phyloP scores from a whole-genome alignment of 2,329 filamentous ascomycete genomes.

The Teratosphaeriaceae sp. region DNA sequence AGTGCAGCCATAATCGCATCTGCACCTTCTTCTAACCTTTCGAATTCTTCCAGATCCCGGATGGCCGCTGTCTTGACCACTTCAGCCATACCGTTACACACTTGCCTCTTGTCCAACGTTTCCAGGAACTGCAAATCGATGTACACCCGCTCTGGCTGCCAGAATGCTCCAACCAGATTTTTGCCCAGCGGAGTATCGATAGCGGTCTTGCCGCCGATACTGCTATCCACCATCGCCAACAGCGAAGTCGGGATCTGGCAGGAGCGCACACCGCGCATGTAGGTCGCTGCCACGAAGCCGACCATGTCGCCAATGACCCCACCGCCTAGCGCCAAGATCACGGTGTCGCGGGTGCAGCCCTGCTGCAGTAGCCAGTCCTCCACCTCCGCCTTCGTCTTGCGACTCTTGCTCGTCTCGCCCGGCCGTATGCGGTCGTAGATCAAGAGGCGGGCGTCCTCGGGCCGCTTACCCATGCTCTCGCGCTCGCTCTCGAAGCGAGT shows the following conservation, averaged over 20 bases:
- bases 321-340: constrained; percentile 89
- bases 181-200: constrained; percentile 96
- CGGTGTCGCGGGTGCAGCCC: constrained; percentile 88
- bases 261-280: constrained; percentile 95
- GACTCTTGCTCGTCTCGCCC: constrained; percentile 87
- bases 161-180: constrained; percentile 92
- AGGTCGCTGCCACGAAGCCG: constrained; percentile 93
- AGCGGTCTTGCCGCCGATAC: constrained; percentile 95
- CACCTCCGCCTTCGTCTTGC: constrained; percentile 88
- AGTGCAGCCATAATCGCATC: constrained; percentile 67
- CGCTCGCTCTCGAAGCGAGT: constrained; percentile 50
- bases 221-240: constrained; percentile 96
- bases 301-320: constrained; percentile 98
- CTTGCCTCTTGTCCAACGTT: constrained; percentile 81
- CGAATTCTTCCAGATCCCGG: constrained; percentile 84
- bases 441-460: constrained; percentile 60
- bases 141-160: constrained; percentile 91
- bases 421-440: constrained; percentile 83
- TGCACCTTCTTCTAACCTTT: constrained; percentile 74
- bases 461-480: constrained; percentile 33
- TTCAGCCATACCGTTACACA: constrained; percentile 98
- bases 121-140: constrained; percentile 90
- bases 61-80: constrained; percentile 84
- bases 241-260: constrained; percentile 95
- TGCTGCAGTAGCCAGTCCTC: constrained; percentile 96